Percentiles rank a stretch among this genome's conserved stretches.
Evolutionary conservation across 768 basidiomycete species (phyloP).

Genomic region (Lactarius sanguifluus): DNA sequence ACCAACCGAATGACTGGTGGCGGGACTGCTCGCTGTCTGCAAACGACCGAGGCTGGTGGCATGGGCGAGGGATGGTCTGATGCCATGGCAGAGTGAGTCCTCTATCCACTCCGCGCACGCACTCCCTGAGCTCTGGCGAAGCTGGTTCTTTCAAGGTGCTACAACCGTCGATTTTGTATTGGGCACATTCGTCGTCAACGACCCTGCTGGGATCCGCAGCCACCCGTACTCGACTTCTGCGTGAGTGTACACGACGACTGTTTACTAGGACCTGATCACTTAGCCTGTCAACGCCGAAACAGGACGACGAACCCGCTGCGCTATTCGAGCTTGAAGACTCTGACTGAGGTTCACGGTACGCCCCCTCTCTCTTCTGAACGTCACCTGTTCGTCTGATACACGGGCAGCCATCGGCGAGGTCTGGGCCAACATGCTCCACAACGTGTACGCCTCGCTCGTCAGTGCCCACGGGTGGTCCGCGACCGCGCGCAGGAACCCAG

Average conservation of each 20-base stretch:
- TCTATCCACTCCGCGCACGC: background rate
- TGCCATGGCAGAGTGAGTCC: slow-evolving; percentile 33
- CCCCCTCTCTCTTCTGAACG: background rate
- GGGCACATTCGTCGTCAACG: too few species aligned
- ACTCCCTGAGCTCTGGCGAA: slow-evolving; percentile 22
- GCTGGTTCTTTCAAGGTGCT: slow-evolving; percentile 41
- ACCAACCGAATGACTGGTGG: slow-evolving; percentile 51
- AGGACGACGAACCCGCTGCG: too few species aligned
- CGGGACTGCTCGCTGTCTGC: slow-evolving; percentile 57
- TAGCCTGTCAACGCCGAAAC: too few species aligned
- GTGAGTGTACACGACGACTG: too few species aligned
- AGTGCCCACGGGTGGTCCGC: slow-evolving; percentile 33
- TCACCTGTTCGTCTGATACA: too few species aligned
- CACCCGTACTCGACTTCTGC: too few species aligned
- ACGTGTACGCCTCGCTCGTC: slow-evolving; percentile 39
- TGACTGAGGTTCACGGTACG: too few species aligned
- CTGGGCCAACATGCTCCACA: slow-evolving; percentile 48
- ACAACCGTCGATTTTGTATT: slow-evolving; percentile 40
- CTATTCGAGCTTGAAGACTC: too few species aligned
- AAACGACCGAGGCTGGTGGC: slow-evolving; percentile 61
- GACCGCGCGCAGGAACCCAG: slow-evolving; percentile 44
- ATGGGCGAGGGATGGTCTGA: slow-evolving; percentile 74
- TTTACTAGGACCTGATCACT: too few species aligned
- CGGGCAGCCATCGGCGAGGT: slow-evolving; percentile 55
- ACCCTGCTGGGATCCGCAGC: too few species aligned